A percentile compares a stretch with the other conserved stretches of the same genome.
These are phyloP conservation scores for Penicillium tannophilum DNA, from an alignment of 495 filamentous ascomycete species.

Conservation along the genomic window DNA sequence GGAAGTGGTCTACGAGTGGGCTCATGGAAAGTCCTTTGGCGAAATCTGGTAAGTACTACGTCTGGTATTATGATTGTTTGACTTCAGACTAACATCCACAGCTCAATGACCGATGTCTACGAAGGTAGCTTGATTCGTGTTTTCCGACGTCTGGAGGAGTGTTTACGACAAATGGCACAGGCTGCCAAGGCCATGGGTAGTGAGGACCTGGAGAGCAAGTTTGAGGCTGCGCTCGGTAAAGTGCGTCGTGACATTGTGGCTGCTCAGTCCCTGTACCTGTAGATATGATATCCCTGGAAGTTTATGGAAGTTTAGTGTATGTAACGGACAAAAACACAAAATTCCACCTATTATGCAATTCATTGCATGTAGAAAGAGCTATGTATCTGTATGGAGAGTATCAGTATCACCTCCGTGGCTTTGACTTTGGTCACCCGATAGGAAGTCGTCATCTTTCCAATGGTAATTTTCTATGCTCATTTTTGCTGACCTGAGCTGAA, in stretches of 20 bases:
- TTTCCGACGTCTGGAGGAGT: slow-evolving; percentile 92
- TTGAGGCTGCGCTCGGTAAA: slow-evolving; percentile 80
- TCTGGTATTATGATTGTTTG: slow-evolving; percentile 2
- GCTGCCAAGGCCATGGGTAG: slow-evolving; percentile 97
- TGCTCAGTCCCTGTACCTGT: slow-evolving; percentile 84
- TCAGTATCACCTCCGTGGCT: neutral
- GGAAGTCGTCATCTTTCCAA: neutral
- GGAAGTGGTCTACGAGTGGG: slow-evolving; percentile 94
- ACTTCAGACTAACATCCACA: slow-evolving; percentile 8
- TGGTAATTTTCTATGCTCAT: neutral
- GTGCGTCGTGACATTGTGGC: slow-evolving; percentile 90
- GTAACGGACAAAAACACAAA: neutral
- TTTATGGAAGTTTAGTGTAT: neutral
- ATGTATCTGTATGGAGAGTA: neutral
- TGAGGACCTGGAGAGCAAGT: slow-evolving; percentile 87
- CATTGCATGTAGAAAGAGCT: neutral
- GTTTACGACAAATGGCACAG: slow-evolving; percentile 96
- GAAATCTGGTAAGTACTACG: slow-evolving; percentile 78
- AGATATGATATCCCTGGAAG: slow-evolving; percentile 10
- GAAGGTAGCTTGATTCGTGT: slow-evolving; percentile 94
- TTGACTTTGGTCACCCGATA: slow-evolving; percentile 3
- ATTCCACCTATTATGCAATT: neutral
- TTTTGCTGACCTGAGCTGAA: slow-evolving; percentile 3
- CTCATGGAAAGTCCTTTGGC: slow-evolving; percentile 88
- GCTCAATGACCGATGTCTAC: slow-evolving; percentile 98